phyloP scores from a whole-genome alignment of 2,329 filamentous ascomycete genomes.

The Chaetomiaceae sp. region DNA sequence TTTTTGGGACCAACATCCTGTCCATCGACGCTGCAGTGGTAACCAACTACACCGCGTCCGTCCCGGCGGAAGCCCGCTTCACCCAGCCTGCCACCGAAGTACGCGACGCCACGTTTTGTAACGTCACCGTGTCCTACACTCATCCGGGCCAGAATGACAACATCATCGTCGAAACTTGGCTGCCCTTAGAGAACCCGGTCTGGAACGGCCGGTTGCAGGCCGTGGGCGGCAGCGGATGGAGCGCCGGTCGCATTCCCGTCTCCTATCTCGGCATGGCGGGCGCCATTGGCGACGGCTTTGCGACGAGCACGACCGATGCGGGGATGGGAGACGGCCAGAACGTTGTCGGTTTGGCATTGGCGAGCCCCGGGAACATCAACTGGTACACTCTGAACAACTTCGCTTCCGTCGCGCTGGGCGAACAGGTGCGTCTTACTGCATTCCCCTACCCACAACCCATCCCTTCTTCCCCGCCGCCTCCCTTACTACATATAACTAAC shows the following conservation, averaged over 20 bases:
- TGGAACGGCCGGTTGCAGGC: slow-evolving; percentile 35
- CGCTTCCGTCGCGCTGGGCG: slow-evolving; percentile 17
- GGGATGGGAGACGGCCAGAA: slow-evolving; percentile 13
- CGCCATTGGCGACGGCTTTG: slow-evolving; percentile 20
- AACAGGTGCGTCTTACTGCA: background rate
- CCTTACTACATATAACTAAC: too few relatives aligned
- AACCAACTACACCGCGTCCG: slow-evolving; percentile 15
- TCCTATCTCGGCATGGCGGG: slow-evolving; percentile 16
- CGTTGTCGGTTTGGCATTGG: slow-evolving; percentile 20
- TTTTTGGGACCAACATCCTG: slow-evolving; percentile 16
- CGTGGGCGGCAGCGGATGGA: slow-evolving; percentile 33
- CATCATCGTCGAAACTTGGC: slow-evolving; percentile 32
- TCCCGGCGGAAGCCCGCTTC: background rate
- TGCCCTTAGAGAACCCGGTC: slow-evolving; percentile 22
- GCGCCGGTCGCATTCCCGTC: slow-evolving; percentile 22
- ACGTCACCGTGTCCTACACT: slow-evolving; percentile 37
- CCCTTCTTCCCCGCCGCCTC: too few relatives aligned
- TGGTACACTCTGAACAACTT: slow-evolving; percentile 20
- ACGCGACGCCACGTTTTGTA: slow-evolving; percentile 31
- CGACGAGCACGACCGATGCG: slow-evolving; percentile 25
- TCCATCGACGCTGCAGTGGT: slow-evolving; percentile 13
- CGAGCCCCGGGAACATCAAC: slow-evolving; percentile 24
- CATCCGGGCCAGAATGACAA: slow-evolving; percentile 36
- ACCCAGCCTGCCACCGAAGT: slow-evolving; percentile 12
- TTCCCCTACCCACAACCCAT: too few relatives aligned